Percentiles rank a stretch among this genome's conserved stretches.
Evolutionary conservation across 768 basidiomycete genomes (phyloP).

Genomic region (Heimioporus sp.): DNA sequence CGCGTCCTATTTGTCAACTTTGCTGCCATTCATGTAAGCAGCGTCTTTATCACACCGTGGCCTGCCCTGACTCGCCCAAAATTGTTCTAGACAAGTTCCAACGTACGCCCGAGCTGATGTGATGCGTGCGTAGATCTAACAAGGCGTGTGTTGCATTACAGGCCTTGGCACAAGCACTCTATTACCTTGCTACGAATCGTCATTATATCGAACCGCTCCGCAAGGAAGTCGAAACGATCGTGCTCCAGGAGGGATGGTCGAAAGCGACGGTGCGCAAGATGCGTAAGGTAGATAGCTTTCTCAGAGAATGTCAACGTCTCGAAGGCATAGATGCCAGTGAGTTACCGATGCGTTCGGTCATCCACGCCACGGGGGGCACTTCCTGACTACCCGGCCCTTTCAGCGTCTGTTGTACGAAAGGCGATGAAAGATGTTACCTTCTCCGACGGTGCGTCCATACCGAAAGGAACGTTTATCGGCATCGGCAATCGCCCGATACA

Average conservation of each 20-base stretch:
- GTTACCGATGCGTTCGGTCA: neutral
- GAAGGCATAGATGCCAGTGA: constrained; percentile 26
- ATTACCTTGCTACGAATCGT: constrained; percentile 34
- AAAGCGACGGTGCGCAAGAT: constrained; percentile 27
- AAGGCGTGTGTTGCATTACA: constrained; percentile 2
- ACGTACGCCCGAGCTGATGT: constrained; percentile 3
- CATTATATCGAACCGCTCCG: constrained; percentile 34
- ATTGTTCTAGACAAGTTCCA: constrained; percentile 17
- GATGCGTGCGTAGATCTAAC: neutral
- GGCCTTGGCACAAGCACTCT: constrained; percentile 35
- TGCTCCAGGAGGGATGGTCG: constrained; percentile 24
- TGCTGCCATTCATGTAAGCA: constrained; percentile 24
- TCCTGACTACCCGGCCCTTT: constrained; percentile 5
- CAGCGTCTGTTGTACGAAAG: constrained; percentile 31
- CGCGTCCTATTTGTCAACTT: constrained; percentile 13
- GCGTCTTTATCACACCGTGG: too few relatives aligned
- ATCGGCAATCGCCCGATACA: constrained; percentile 21
- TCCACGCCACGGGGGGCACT: too few relatives aligned
- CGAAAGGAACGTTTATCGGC: constrained; percentile 28
- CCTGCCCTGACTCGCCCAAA: neutral
- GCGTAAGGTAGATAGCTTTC: constrained; percentile 40
- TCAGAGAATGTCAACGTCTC: constrained; percentile 32
- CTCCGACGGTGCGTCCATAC: constrained; percentile 28
- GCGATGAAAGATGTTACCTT: constrained; percentile 31
- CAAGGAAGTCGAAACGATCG: constrained; percentile 33